phyloP scores from a whole-genome alignment of 1,284 basidiomycete species.

The Trichosporon sp. region DNA sequence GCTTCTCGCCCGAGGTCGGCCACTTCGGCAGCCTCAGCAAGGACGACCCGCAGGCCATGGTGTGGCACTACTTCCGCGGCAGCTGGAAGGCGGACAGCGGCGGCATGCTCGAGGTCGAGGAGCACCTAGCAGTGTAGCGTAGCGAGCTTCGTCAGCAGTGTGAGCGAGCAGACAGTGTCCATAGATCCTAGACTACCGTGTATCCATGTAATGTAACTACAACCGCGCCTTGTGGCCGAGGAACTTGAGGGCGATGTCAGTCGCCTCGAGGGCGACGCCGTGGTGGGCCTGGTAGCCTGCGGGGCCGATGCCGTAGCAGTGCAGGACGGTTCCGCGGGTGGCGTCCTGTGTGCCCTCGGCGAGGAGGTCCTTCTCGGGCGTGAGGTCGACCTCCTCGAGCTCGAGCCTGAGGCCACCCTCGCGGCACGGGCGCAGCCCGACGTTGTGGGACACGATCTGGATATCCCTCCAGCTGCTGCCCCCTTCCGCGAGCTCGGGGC shows the following conservation, averaged over 20 bases:
- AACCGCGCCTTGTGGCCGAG: slow-evolving; percentile 9
- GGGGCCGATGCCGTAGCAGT: slow-evolving; percentile 63
- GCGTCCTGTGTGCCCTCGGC: neutral
- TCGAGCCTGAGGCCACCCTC: slow-evolving; percentile 65
- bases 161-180: neutral
- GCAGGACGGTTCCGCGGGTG: slow-evolving; percentile 55
- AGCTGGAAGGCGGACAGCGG: slow-evolving; percentile 30
- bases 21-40: slow-evolving; percentile 34
- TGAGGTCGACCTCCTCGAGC: slow-evolving; percentile 58
- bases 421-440: slow-evolving; percentile 65
- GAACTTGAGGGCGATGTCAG: slow-evolving; percentile 28
- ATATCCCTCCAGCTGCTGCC: slow-evolving; percentile 41
- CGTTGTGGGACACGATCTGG: slow-evolving; percentile 58
- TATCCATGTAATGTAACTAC: slow-evolving; percentile 4
- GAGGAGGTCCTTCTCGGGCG: slow-evolving; percentile 29
- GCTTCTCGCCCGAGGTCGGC: slow-evolving; percentile 50
- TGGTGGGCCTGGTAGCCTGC: slow-evolving; percentile 45
- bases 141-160: neutral
- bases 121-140: neutral
- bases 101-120: neutral
- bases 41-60: slow-evolving; percentile 41
- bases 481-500: slow-evolving; percentile 41
- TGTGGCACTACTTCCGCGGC: slow-evolving; percentile 42
- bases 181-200: neutral
- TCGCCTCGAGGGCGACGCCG: slow-evolving; percentile 46